These are phyloP conservation scores for Anaeromyces robustus DNA, from an alignment of 192 early-diverging fungal species.

Conservation along the genomic window DNA sequence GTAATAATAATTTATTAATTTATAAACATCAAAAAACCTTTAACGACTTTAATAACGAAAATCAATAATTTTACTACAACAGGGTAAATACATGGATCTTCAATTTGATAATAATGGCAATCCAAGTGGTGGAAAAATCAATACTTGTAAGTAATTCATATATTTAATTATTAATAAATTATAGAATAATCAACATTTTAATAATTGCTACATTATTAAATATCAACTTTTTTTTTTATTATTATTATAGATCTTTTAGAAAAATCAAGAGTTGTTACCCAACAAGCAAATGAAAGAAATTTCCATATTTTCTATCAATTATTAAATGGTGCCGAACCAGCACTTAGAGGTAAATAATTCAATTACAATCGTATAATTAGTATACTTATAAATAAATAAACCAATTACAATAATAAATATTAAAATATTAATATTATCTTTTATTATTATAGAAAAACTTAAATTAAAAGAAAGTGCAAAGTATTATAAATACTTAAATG, in stretches of 20 bases:
- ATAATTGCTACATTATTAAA: no score
- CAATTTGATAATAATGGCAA: conserved; percentile 14
- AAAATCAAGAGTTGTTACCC: conserved; percentile 31
- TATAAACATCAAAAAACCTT: no score
- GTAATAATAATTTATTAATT: no score
- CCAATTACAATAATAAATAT: no score
- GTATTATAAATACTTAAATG: background rate
- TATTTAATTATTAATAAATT: no score
- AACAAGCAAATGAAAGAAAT: conserved; percentile 44
- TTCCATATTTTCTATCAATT: conserved; percentile 97
- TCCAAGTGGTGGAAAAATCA: conserved; percentile 6
- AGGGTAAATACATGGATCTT: conserved; percentile 31
- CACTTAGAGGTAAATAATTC: background rate
- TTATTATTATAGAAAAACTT: conserved; percentile 8
- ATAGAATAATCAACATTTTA: no score
- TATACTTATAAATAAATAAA: no score
- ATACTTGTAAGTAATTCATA: conserved; percentile 21
- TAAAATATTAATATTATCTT: background rate
- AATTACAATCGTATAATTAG: no score
- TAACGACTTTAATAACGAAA: no score
- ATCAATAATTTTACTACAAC: no score
- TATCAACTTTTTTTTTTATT: no score
- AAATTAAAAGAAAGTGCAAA: background rate
- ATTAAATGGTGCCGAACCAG: conserved; percentile 36
- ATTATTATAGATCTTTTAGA: conserved; percentile 36